Percentiles rank a stretch among this genome's conserved stretches.
These are phyloP conservation scores for Penicillium sp. DNA, from an alignment of 2,329 filamentous ascomycete genomes.

Conservation along the genomic window DNA sequence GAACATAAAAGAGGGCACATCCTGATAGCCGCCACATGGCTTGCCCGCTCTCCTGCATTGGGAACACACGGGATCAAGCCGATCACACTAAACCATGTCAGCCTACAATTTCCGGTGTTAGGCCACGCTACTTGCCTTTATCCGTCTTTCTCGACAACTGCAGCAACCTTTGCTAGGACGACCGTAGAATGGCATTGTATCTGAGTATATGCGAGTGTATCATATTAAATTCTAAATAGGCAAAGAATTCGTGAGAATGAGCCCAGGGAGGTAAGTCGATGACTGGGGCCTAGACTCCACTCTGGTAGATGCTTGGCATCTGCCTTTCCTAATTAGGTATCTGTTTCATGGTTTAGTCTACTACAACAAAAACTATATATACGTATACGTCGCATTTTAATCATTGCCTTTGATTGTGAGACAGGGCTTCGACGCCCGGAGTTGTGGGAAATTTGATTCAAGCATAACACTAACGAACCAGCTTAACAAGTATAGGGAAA, in stretches of 20 bases:
- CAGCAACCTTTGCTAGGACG: conserved; percentile 25
- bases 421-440: background rate
- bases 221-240: conserved; percentile 9
- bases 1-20: conserved; percentile 28
- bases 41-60: conserved; percentile 32
- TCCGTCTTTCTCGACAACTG: conserved; percentile 26
- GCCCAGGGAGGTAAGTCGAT: background rate
- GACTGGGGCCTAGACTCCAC: background rate
- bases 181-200: conserved; percentile 25
- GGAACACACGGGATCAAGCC: conserved; percentile 27
- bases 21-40: conserved; percentile 30
- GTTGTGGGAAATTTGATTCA: background rate
- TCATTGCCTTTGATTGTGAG: background rate
- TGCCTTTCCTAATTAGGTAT: conserved; percentile 13
- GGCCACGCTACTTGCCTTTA: conserved; percentile 19
- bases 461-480: background rate
- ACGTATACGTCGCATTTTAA: background rate
- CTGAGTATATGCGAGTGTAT: background rate
- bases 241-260: conserved; percentile 13
- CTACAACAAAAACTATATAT: background rate
- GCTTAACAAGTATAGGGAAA: background rate
- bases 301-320: conserved; percentile 1
- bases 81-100: conserved; percentile 27
- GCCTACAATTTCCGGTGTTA: background rate
- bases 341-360: conserved; percentile 5